phyloP scores from a whole-genome alignment of 2,329 filamentous ascomycete genomes.

The Coleophoma crateriformis region DNA sequence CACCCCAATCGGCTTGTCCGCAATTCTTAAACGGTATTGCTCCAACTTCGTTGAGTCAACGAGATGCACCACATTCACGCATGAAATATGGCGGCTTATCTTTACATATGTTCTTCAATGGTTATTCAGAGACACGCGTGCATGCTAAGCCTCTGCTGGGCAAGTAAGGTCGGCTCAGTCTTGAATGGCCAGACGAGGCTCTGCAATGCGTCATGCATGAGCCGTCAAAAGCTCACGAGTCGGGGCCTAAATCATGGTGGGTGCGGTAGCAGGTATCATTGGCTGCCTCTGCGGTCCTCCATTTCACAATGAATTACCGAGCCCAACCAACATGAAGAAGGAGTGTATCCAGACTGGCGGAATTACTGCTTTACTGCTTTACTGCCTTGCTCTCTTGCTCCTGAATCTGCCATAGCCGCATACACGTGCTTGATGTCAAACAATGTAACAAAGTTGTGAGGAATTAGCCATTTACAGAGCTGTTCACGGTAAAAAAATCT shows the following conservation, averaged over 20 bases:
- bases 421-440: not conserved
- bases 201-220: not conserved
- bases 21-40: too few species aligned
- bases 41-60: too few species aligned
- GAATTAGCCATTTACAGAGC: not conserved
- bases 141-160: too few species aligned
- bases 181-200: not conserved
- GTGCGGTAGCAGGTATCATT: not conserved
- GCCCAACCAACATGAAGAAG: not conserved
- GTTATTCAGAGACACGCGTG: too few species aligned
- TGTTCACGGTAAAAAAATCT: too few species aligned
- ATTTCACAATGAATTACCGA: not conserved
- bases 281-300: not conserved
- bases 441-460: not conserved
- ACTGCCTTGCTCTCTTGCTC: not conserved
- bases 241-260: not conserved
- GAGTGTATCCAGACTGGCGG: not conserved
- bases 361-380: too few species aligned
- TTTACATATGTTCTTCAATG: too few species aligned
- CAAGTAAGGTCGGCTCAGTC: too few species aligned
- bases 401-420: too few species aligned
- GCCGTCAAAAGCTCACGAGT: not conserved
- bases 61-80: too few species aligned
- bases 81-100: too few species aligned
- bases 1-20: too few species aligned